Percentiles rank a stretch among this genome's conserved stretches.
Conservation (phyloP, 2,329 filamentous ascomycete genomes). For the Pezicula carpinea region DNA sequence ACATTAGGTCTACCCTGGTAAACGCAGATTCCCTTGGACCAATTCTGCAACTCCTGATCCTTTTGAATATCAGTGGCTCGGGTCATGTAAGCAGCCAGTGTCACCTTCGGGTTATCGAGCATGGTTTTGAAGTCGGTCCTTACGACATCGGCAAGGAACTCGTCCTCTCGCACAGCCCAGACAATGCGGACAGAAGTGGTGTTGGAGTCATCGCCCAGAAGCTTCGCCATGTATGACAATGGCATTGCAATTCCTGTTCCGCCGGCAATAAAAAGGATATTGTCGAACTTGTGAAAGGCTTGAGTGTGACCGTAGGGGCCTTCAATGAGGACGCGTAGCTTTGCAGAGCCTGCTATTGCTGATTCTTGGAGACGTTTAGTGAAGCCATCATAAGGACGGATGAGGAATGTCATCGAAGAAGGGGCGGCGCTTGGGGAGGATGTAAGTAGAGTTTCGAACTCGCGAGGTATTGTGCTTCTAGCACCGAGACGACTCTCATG, state of each 20-base stretch:
- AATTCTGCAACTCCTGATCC: neutral
- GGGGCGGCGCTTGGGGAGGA: neutral
- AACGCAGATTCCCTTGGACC: conserved; percentile 16
- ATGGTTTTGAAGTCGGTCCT: conserved; percentile 28
- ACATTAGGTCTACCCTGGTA: conserved; percentile 31
- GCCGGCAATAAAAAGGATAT: conserved; percentile 38
- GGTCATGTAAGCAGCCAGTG: conserved; percentile 35
- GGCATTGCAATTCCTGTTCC: conserved; percentile 40
- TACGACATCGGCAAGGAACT: conserved; percentile 33
- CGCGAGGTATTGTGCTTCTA: conserved; percentile 30
- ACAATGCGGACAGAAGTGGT: conserved; percentile 28
- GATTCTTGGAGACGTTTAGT: conserved; percentile 33
- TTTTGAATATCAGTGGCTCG: neutral
- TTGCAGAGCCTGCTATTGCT: conserved; percentile 23
- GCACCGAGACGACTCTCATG: conserved; percentile 5
- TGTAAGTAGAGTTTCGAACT: conserved; percentile 5
- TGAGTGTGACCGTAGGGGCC: conserved; percentile 40
- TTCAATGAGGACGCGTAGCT: conserved; percentile 36
- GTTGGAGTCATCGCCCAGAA: neutral
- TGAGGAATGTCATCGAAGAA: conserved; percentile 36
- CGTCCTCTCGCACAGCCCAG: conserved; percentile 40
- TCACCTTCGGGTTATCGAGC: conserved; percentile 26
- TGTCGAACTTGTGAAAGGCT: conserved; percentile 33
- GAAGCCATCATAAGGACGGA: conserved; percentile 33
- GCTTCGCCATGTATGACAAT: conserved; percentile 31